phyloP scores from a whole-genome alignment of 1,284 basidiomycete genomes.

The Sphagnurus paluster region DNA sequence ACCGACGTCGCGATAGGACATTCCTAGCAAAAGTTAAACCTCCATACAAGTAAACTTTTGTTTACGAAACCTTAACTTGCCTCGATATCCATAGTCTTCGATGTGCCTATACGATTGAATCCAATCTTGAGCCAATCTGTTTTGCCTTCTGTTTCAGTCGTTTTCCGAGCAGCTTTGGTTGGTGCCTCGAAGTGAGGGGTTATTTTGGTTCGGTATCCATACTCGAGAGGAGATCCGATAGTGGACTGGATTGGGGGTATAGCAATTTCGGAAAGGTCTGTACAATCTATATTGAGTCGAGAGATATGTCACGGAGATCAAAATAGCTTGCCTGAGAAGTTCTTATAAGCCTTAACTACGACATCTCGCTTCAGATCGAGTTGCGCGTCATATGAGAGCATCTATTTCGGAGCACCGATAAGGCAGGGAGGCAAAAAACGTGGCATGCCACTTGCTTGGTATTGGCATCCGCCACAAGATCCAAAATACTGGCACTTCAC shows the following conservation, averaged over 20 bases:
- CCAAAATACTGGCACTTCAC: slow-evolving; percentile 88
- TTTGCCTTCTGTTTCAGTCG: slow-evolving; percentile 28
- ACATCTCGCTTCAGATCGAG: slow-evolving; percentile 86
- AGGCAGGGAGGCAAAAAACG: neutral
- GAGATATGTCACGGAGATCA: neutral
- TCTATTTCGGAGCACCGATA: too few relatives aligned
- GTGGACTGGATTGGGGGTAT: slow-evolving; percentile 78
- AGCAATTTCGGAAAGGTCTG: slow-evolving; percentile 55
- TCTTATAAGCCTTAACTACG: slow-evolving; percentile 83
- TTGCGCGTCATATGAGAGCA: slow-evolving; percentile 87
- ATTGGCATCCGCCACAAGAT: slow-evolving; percentile 77
- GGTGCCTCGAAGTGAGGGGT: slow-evolving; percentile 95
- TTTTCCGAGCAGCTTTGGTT: slow-evolving; percentile 50
- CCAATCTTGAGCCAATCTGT: slow-evolving; percentile 82
- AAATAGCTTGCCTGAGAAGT: slow-evolving; percentile 63
- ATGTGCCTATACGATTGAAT: slow-evolving; percentile 82
- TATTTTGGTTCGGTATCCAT: slow-evolving; percentile 94
- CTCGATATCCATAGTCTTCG: slow-evolving; percentile 90
- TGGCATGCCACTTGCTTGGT: slow-evolving; percentile 50
- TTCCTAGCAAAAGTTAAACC: slow-evolving; percentile 52
- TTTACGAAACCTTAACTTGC: slow-evolving; percentile 44
- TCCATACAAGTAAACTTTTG: too few relatives aligned
- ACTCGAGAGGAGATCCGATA: slow-evolving; percentile 85
- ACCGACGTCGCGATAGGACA: slow-evolving; percentile 90
- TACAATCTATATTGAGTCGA: too few relatives aligned